Evolutionary conservation across 2,329 filamentous ascomycete species (phyloP).

Genomic region (Xylariaceae sp.): DNA sequence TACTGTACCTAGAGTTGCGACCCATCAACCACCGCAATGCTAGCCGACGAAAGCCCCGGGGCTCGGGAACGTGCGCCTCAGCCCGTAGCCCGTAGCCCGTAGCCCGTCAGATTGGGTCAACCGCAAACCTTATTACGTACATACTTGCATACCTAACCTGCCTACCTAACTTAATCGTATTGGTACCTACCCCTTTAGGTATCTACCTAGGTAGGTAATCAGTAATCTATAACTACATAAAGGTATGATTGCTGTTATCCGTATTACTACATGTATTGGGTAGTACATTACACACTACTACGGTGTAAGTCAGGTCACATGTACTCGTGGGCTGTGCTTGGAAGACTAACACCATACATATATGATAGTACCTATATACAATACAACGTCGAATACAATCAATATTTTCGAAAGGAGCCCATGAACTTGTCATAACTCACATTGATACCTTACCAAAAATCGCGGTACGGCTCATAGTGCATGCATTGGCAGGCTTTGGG

Average conservation of each 20-base stretch:
- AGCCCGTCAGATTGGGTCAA: background rate
- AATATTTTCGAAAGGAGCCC: background rate
- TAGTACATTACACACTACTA: too few species aligned
- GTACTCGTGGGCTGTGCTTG: too few species aligned
- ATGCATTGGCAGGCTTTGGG: too few species aligned
- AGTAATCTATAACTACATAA: too few species aligned
- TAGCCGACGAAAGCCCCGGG: background rate
- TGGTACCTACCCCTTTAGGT: background rate
- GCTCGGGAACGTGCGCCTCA: background rate
- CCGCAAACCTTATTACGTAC: background rate
- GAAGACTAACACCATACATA: too few species aligned
- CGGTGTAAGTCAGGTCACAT: background rate
- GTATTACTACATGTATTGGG: too few species aligned
- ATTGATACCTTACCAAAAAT: background rate
- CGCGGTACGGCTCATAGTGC: background rate
- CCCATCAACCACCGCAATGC: background rate
- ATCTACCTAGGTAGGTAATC: constrained; percentile 1
- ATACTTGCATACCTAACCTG: too few species aligned
- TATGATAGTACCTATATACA: too few species aligned
- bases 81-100: too few species aligned
- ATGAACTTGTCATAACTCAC: background rate
- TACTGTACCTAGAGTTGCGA: background rate
- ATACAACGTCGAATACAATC: background rate
- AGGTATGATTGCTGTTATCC: too few species aligned
- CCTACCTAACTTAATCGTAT: background rate